Percentiles rank a stretch among this genome's conserved stretches.
phyloP scores from a whole-genome alignment of 2,329 filamentous ascomycete genomes.

The Blastomyces emzantsi region DNA sequence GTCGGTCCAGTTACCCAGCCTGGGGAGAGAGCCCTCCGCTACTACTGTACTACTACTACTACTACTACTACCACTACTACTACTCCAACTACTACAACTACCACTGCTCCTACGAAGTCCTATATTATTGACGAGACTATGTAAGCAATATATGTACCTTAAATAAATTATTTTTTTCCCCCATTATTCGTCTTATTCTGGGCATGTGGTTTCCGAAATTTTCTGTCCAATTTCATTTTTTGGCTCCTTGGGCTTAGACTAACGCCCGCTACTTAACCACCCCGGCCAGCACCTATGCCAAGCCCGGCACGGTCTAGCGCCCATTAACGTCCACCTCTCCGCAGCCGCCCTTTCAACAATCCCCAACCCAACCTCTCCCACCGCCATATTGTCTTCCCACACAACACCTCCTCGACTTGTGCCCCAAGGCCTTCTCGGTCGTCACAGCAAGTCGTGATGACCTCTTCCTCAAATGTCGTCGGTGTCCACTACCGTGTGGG shows the following conservation, averaged over 20 bases:
- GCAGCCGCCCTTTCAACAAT: conserved; percentile 9
- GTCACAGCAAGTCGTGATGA: conserved; percentile 47
- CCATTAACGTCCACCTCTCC: neutral
- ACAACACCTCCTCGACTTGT: neutral
- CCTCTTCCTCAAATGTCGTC: conserved; percentile 90
- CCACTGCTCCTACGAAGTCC: neutral
- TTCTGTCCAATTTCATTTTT: neutral
- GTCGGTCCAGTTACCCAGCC: neutral
- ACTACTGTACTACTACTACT: too few relatives aligned
- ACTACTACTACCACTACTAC: too few relatives aligned
- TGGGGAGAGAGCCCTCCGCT: neutral
- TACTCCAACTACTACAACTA: too few relatives aligned
- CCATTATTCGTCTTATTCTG: neutral
- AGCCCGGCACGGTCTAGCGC: conserved; percentile 5
- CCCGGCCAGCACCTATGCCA: conserved; percentile 5
- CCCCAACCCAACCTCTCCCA: conserved; percentile 16
- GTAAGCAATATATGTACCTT: neutral
- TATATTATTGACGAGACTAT: neutral
- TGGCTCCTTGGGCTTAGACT: neutral
- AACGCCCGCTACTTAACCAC: neutral
- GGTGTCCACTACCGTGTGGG: conserved; percentile 98
- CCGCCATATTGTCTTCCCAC: conserved; percentile 7
- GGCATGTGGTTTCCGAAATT: neutral
- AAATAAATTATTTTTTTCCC: neutral
- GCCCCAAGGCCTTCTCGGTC: conserved; percentile 1